A percentile compares a stretch with the other conserved stretches of the same genome.
These are phyloP conservation scores for Vitis vinifera DNA, from an alignment of 164 flowering plant species.

Conservation along the genomic window ASM3070453v1 NC_081810.1:1213501-1214000, in stretches of 20 bases:
- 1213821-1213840: constrained; percentile 32
- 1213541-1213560: no score
- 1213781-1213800: constrained; percentile 37
- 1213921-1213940: constrained; percentile 34
- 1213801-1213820: constrained; percentile 36
- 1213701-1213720: constrained; percentile 52
- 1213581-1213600: background rate
- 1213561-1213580: no score
- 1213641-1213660: constrained; percentile 53
- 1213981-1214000: constrained; percentile 36
- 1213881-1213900: constrained; percentile 35
- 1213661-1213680: constrained; percentile 70
- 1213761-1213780: constrained; percentile 46
- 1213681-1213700: constrained; percentile 53
- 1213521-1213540: no score
- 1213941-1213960: constrained; percentile 30
- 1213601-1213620: background rate
- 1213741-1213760: constrained; percentile 51
- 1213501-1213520: no score
- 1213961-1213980: constrained; percentile 49
- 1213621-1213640: background rate
- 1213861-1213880: constrained; percentile 53
- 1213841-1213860: constrained; percentile 47
- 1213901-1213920: constrained; percentile 30
- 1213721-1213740: constrained; percentile 27